phyloP scores from a whole-genome alignment of 2,329 filamentous ascomycete genomes.

The Exophiala sp. region DNA sequence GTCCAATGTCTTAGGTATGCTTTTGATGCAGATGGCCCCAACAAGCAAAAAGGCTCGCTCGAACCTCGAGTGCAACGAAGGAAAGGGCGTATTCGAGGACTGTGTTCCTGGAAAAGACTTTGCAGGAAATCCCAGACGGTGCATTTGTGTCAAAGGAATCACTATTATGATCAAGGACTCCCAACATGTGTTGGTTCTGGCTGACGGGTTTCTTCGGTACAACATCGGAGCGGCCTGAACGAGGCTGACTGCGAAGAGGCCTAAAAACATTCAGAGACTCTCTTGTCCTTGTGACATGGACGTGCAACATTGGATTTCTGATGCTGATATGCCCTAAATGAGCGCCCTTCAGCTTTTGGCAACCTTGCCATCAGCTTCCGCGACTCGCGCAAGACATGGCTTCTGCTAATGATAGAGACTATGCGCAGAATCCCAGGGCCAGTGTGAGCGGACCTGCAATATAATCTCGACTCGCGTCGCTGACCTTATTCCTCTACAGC shows the following conservation, averaged over 20 bases:
- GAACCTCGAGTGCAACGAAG: too few species aligned
- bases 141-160: too few species aligned
- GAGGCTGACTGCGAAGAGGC: too few species aligned
- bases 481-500: constrained; percentile 40
- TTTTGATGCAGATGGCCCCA: neutral
- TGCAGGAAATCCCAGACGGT: too few species aligned
- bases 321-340: neutral
- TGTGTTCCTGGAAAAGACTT: too few species aligned
- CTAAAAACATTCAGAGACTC: too few species aligned
- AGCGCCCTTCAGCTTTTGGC: neutral
- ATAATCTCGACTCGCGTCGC: neutral
- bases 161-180: too few species aligned
- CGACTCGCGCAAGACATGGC: constrained; percentile 2
- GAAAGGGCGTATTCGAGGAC: too few species aligned
- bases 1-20: neutral
- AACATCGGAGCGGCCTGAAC: too few species aligned
- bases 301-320: neutral
- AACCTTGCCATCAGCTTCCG: constrained; percentile 1
- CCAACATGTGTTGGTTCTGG: too few species aligned
- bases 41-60: too few species aligned
- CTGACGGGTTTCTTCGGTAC: too few species aligned
- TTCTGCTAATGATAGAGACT: neutral
- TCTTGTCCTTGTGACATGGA: neutral
- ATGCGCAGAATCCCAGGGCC: constrained; percentile 16
- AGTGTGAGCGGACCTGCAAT: constrained; percentile 10